Base-by-base conservation (phyloP, 352 stramenopile genomes). In the Phytophthora capsici region DNA sequence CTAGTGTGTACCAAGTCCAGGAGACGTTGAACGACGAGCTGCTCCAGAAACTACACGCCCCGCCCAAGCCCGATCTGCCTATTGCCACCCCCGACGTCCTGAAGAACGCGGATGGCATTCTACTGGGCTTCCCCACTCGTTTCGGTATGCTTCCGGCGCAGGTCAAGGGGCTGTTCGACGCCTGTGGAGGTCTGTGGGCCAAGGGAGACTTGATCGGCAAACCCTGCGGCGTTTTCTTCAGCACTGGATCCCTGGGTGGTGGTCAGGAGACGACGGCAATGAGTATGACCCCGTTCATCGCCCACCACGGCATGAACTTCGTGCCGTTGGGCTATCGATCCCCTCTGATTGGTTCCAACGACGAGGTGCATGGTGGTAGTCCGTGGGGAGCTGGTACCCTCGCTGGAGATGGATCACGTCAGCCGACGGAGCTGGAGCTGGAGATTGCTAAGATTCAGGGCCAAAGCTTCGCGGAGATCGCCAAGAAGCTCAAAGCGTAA, bases 271-370 rank as follows among this genome's bases (percentile, higher is more conserved):
- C 86, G 4, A 91, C 85, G 2, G 80, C 78, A 7, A 75, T 97
- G 53, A 90, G 81, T 16, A 87, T 69, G 25, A 72, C 94, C 25
- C 85, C 87, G 22, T 93, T 94, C 69, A 75, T 96, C 34, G 67
- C 78, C 14, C 88, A 97, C 73, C 85, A 96, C 22, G 90, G 90
- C 37, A 95, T 97, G 83, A 80, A 85, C 26, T 97, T 95, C 63
- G 83, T 97, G 32, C 89, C 90, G 30, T 50, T 93, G 14, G 90
- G 88, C 30, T 86, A 83, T 57, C 75, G 75, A 32, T 66, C 66
- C 3, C 77, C 69, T 0, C 53, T 82, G 20, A 50, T 86, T 22
- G 76, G 70, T 7, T 78, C 77, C 57, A 75, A 85, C 32, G 69
- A 89, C n/a, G 82, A 88, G 47, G 59, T 89, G 14, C 85, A 91